These are phyloP conservation scores for Podaxis sp. DNA, from an alignment of 768 basidiomycete genomes.

Conservation along the genomic window DNA sequence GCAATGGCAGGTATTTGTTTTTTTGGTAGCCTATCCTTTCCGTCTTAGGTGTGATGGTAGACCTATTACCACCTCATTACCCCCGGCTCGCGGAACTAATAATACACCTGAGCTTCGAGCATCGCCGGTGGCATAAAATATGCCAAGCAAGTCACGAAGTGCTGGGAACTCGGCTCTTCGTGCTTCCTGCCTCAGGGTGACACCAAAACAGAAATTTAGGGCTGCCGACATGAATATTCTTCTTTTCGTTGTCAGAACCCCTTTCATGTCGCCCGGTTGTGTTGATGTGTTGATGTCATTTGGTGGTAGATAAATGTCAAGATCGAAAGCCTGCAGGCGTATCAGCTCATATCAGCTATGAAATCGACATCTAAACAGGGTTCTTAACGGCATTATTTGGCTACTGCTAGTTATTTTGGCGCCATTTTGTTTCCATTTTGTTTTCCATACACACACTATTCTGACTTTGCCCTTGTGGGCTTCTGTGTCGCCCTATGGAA, in stretches of 20 bases:
- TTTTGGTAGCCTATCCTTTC: too few relatives aligned
- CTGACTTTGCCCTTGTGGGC: background rate
- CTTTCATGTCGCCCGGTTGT: background rate
- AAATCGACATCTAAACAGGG: background rate
- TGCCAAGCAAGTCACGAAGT: background rate
- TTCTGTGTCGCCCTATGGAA: background rate
- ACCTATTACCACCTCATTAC: background rate
- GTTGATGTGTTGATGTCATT: conserved; percentile 8
- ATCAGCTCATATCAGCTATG: background rate
- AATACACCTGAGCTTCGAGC: background rate
- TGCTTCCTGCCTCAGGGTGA: background rate
- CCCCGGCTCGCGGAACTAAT: background rate
- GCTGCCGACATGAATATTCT: background rate
- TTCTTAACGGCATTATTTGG: background rate
- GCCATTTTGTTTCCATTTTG: too few relatives aligned
- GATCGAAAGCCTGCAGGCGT: background rate
- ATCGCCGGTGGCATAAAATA: conserved; percentile 1
- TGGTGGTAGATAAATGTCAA: background rate
- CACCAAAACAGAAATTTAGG: conserved; percentile 3
- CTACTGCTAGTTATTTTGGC: background rate
- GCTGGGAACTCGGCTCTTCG: background rate
- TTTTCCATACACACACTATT: background rate
- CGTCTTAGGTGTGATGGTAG: too few relatives aligned
- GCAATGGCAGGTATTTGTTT: too few relatives aligned
- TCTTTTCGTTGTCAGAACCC: background rate